A percentile compares a stretch with the other conserved stretches of the same genome.
Conservation (phyloP, 129 eudicot genomes). For the Glebionis coronaria region DNA sequence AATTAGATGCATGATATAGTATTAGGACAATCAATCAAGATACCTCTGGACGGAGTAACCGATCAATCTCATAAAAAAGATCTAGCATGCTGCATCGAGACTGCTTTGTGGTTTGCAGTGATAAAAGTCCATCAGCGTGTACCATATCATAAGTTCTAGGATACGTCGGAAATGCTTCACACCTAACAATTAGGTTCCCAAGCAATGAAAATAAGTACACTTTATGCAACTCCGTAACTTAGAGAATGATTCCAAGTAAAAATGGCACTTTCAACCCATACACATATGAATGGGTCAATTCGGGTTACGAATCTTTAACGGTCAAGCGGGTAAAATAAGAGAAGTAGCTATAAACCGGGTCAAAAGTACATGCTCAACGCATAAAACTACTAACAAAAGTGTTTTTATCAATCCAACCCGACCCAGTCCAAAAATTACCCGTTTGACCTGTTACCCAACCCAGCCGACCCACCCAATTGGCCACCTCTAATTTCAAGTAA, state of each 20-base stretch:
- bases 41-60: slow-evolving; percentile 99
- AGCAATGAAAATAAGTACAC: background rate
- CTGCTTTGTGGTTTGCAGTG: slow-evolving; percentile 59
- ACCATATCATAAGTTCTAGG: slow-evolving; percentile 96
- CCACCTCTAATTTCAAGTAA: slow-evolving; percentile 3
- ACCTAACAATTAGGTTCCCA: slow-evolving; percentile 42
- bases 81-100: slow-evolving; percentile 66
- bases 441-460: background rate
- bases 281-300: background rate
- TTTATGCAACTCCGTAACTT: background rate
- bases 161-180: slow-evolving; percentile 92
- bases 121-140: slow-evolving; percentile 88
- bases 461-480: background rate
- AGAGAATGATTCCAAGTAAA: slow-evolving; percentile 1
- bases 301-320: background rate
- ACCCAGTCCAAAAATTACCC: background rate
- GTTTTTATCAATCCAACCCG: no score
- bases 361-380: background rate
- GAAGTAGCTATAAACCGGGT: no score
- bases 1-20: background rate
- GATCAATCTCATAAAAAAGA: slow-evolving; percentile 80
- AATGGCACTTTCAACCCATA: background rate
- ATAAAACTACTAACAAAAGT: no score
- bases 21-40: background rate
- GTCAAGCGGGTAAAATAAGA: no score